Evolutionary conservation across 2,329 filamentous ascomycete species (phyloP), one percentile per base, ranked within the genome.

Genomic region (Trichoderma citrinoviride): DNA sequence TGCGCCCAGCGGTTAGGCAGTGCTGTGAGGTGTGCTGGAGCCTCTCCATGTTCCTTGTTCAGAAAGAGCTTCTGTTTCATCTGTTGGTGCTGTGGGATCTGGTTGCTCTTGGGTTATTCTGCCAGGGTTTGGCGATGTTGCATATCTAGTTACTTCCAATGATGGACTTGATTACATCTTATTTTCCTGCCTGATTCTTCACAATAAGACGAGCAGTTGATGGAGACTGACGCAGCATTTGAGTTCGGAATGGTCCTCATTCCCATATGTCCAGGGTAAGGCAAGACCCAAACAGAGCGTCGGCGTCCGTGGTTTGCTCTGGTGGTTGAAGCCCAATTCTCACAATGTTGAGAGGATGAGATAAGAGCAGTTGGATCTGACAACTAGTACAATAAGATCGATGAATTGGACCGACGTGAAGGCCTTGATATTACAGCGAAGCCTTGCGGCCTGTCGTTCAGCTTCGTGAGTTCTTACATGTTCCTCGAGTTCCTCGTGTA

Each of bases 1-100:
- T 7, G 67, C 47, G 6, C 37, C 66, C 27, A 66, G 57, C 0
- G 61, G 49, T 21, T 63, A 63, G 29, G 63, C 25, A 15, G 46
- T 19, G 25, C 47, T 40, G 43, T 55, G 43, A 61, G 23, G 40
- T 49, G 43, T 6, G n/a, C 21, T 12, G 7, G 44, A 37, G n/a
- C 7, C 60, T 19, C 49, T 21, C 14, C 19, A 50, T 54, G 25
- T 21, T 14, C 8, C 29, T 53, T 33, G 10, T 23, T 21, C 23
- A 25, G 41, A 2, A 10, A 44, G 23, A 7, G n/a, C 7, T 3
- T 25, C 7, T 55, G 3, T 41, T 1, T 14, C 3, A 2, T n/a
- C 8, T 54, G 19, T 54, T 61, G 15, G 5, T 50, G 33, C 37
- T 52, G 12, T 37, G 12, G 33, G 3, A 37, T 50, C 21, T 41